A percentile compares a stretch with the other conserved stretches of the same genome.
Conservation (phyloP, 108 stramenopile genomes). For the Parietichytrium sp. region DNA sequence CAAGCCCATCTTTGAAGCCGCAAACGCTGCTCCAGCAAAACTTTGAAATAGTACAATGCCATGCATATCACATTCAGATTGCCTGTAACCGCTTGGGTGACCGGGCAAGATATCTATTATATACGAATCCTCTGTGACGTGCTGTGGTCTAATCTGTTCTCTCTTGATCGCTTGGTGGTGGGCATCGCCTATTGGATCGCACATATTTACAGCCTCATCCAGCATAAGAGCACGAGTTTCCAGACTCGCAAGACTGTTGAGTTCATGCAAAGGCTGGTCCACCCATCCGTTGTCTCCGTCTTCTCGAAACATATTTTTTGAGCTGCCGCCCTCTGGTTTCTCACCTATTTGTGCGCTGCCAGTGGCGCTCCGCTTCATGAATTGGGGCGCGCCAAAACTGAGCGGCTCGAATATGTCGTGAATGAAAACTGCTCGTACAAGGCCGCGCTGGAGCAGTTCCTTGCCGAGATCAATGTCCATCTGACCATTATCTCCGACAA, state of each 20-base stretch:
- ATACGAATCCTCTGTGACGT: not conserved
- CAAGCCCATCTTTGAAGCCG: not conserved
- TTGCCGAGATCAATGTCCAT: slow-evolving; percentile 34
- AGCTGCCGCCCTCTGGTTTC: not conserved
- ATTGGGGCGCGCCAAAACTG: not conserved
- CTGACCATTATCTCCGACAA: slow-evolving; percentile 26
- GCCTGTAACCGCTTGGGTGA: not conserved
- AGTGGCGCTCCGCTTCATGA: not conserved
- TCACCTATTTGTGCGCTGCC: not conserved
- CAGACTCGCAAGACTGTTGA: not conserved
- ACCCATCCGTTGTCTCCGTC: not conserved
- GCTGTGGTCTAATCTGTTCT: not conserved
- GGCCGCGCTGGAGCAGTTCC: not conserved
- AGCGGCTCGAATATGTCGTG: slow-evolving; percentile 34
- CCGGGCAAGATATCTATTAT: not conserved
- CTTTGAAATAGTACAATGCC: slow-evolving; percentile 39
- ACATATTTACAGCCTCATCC: not conserved
- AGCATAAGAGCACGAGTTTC: not conserved
- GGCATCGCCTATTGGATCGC: not conserved
- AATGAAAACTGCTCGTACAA: slow-evolving; percentile 30
- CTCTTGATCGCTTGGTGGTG: not conserved
- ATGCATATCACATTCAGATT: not conserved
- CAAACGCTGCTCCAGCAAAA: slow-evolving; percentile 12
- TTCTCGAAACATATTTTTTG: not conserved
- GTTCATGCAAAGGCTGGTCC: not conserved